Percentiles rank a stretch among this genome's conserved stretches.
Evolutionary conservation across 306 rosid species (phyloP).

Genomic region (Pyrus communis): DNA sequence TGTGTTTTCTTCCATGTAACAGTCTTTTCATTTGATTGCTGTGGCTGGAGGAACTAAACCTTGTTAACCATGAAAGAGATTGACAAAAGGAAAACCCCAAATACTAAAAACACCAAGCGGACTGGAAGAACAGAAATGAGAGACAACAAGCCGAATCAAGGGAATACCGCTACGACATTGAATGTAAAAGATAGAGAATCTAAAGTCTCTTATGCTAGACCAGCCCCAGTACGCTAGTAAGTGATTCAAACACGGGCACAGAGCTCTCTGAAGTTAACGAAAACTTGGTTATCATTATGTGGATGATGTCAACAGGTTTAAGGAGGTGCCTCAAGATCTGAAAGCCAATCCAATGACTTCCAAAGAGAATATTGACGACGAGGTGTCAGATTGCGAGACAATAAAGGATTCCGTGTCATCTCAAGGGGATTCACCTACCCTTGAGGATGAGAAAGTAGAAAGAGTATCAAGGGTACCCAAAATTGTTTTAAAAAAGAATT

Average conservation of each 20-base stretch:
- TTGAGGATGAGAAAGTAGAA: constrained; percentile 61
- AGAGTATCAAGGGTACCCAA: constrained; percentile 36
- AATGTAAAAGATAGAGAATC: constrained; percentile 44
- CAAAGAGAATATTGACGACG: constrained; percentile 42
- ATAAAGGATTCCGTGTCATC: constrained; percentile 69
- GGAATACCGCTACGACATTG: constrained; percentile 39
- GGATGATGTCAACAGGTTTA: constrained; percentile 65
- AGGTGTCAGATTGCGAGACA: constrained; percentile 66
- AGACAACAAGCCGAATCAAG: constrained; percentile 45
- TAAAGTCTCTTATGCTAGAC: constrained; percentile 32
- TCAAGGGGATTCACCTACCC: constrained; percentile 46
- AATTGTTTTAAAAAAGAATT: constrained; percentile 23
- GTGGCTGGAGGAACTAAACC: constrained; percentile 27
- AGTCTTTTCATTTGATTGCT: constrained; percentile 26
- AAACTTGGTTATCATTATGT: constrained; percentile 45
- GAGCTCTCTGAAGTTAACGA: constrained; percentile 53
- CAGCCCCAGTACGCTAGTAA: constrained; percentile 27
- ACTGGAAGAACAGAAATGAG: constrained; percentile 43
- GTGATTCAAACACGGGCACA: constrained; percentile 44
- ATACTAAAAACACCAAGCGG: constrained; percentile 47
- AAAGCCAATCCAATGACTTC: constrained; percentile 39
- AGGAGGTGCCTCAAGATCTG: constrained; percentile 35
- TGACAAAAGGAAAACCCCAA: constrained; percentile 54
- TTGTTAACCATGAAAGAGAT: constrained; percentile 54
- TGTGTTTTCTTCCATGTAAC: constrained; percentile 14